These are phyloP conservation scores for Trichoderma simmonsii DNA, from an alignment of 2,329 filamentous ascomycete genomes.

Conservation along the genomic window DNA sequence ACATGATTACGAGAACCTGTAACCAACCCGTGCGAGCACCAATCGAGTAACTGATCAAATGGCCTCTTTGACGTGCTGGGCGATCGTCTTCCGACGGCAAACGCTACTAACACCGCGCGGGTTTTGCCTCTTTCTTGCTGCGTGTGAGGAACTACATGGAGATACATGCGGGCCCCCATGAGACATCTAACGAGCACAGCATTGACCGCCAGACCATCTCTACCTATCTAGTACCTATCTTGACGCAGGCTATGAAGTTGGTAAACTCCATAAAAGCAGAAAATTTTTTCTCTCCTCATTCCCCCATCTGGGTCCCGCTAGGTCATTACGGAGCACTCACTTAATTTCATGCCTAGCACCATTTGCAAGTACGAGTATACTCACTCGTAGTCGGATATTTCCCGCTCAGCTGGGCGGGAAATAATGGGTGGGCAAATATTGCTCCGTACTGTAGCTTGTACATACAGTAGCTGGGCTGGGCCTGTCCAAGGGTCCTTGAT, in stretches of 20 bases:
- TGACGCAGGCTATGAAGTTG: background rate
- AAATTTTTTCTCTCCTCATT: background rate
- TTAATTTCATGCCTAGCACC: background rate
- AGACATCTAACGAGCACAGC: background rate
- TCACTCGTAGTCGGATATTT: background rate
- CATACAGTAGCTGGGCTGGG: background rate
- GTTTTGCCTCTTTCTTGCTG: background rate
- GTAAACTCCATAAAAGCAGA: background rate
- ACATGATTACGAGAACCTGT: background rate
- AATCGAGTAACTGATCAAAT: background rate
- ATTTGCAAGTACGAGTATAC: background rate
- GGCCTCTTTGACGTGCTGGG: background rate
- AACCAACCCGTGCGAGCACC: background rate
- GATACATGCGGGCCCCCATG: background rate
- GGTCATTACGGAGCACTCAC: background rate
- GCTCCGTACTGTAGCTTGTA: background rate
- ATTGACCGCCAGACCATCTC: slow-evolving; percentile 8
- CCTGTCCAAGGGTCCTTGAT: background rate
- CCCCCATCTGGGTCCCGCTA: background rate
- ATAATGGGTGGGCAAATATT: background rate
- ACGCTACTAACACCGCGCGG: background rate
- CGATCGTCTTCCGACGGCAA: background rate
- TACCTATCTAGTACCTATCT: background rate
- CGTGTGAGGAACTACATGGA: background rate
- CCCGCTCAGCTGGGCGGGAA: background rate